Evolutionary conservation across 805 yeast species (phyloP).

Genomic region (Cyberlindnera maritima): DNA sequence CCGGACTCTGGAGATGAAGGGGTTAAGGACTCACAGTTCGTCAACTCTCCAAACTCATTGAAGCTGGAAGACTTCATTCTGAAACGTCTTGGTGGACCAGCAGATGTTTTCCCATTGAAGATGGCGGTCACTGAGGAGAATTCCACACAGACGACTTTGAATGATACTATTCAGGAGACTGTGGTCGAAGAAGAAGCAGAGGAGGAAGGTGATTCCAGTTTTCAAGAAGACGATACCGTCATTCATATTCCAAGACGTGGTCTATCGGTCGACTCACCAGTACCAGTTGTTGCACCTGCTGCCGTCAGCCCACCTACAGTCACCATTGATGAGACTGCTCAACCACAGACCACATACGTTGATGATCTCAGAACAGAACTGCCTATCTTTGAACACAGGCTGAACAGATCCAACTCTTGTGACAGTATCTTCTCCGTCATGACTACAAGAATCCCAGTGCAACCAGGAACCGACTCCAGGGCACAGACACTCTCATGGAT

Average conservation of each 20-base stretch:
- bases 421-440: conserved; percentile 28
- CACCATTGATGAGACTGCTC: neutral
- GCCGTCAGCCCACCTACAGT: neutral
- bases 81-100: neutral
- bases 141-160: neutral
- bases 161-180: neutral
- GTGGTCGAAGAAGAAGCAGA: neutral
- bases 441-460: conserved; percentile 21
- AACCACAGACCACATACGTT: neutral
- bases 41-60: conserved; percentile 11
- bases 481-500: conserved; percentile 28
- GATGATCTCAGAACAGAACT: conserved; percentile 2
- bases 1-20: conserved; percentile 10
- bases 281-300: neutral
- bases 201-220: no score
- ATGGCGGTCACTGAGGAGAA: neutral
- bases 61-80: conserved; percentile 4
- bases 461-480: conserved; percentile 22
- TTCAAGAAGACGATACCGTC: conserved; percentile 1
- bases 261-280: neutral
- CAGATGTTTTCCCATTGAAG: neutral
- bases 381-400: conserved; percentile 24
- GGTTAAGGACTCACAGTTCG: conserved; percentile 15
- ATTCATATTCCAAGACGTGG: neutral
- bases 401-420: conserved; percentile 30